Percentiles rank a stretch among this genome's conserved stretches.
phyloP scores from a whole-genome alignment of 805 yeast species.

The Metschnikowia reukaufii region DNA sequence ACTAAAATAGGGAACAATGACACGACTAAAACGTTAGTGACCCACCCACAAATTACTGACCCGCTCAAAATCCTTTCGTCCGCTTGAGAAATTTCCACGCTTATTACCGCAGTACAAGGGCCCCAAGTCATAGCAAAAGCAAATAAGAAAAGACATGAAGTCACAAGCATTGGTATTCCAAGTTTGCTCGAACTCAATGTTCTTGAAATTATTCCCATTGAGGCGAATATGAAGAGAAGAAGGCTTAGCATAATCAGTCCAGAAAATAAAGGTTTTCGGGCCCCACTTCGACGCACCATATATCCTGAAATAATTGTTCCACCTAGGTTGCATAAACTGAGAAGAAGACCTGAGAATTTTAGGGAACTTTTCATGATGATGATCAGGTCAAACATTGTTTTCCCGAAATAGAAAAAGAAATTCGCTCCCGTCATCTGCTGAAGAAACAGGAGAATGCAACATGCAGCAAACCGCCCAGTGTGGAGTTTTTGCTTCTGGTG shows the following conservation, averaged over 20 bases:
- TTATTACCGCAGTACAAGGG: conserved; percentile 28
- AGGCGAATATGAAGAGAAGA: conserved; percentile 6
- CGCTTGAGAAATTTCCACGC: conserved; percentile 25
- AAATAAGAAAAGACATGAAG: conserved; percentile 22
- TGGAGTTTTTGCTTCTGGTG: background rate
- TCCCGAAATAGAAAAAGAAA: conserved; percentile 34
- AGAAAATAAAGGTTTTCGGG: conserved; percentile 14
- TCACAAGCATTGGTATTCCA: conserved; percentile 15
- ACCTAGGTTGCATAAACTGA: conserved; percentile 23
- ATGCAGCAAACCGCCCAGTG: conserved; percentile 9
- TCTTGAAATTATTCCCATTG: conserved; percentile 5
- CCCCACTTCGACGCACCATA: conserved; percentile 16
- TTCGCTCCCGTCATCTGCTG: conserved; percentile 38
- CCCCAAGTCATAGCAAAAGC: conserved; percentile 34
- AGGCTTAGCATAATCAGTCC: conserved; percentile 10
- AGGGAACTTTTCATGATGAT: background rate
- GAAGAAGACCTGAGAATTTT: conserved; percentile 15
- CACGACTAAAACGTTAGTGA: conserved; percentile 24
- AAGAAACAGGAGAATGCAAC: conserved; percentile 29
- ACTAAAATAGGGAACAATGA: conserved; percentile 25
- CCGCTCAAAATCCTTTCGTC: conserved; percentile 21
- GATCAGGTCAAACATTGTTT: conserved; percentile 21
- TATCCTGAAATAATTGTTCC: conserved; percentile 23
- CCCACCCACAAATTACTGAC: conserved; percentile 25
- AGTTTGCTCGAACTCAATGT: background rate